Base-by-base conservation (phyloP, 1,284 basidiomycete genomes). In the Hemileia vastatrix region DNA sequence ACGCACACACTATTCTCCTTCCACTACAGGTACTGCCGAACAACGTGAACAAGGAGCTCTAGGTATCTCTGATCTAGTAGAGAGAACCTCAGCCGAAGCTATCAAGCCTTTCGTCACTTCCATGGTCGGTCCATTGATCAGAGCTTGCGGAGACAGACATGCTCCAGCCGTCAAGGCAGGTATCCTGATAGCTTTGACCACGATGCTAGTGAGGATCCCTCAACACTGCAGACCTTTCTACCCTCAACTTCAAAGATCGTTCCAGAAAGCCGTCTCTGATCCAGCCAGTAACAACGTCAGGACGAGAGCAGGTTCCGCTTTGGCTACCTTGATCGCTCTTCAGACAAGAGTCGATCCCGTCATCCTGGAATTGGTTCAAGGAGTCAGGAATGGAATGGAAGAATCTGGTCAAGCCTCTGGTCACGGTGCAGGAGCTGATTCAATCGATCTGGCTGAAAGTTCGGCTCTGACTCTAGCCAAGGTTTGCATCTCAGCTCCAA, bases 171-270 rank as follows among this genome's bases (percentile, higher is more conserved):
- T 76, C 65, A 76, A 76, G 64, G 64, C 68, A 5, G 73, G 73
- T 8, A 76, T 15, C 64, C 81, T 93, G 24, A 83, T 81, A 33
- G 87, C 91, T 1, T 81, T 95, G 43, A 84, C 84, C 0, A 83
- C 85, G 8, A 87, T 95, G 82, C 80, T 95, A 33, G 83, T 86
- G 67, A 81, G 83, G 57, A n/a, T 97, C 21, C 92, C 93, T 0
- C 79, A 82, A n/a, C 88, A 94, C 67, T 90, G 96, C 67, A 91
- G 90, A 75, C 93, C 94, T 0, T 98, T 98, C 85, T 96, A 96
- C 81, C 94, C 93, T 1, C 94, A 98, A 75, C 79, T 98, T 44
- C 94, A 96, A 75, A 83, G 93, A 43, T 96, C 91, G 0, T 97
- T 97, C 74, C 87, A 96, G 77, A 98, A 98, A 78, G 89, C 90